These are phyloP conservation scores for Rhodomyrtus psidioides DNA, from an alignment of 441 rosid genomes.

Conservation along the genomic window DNA sequence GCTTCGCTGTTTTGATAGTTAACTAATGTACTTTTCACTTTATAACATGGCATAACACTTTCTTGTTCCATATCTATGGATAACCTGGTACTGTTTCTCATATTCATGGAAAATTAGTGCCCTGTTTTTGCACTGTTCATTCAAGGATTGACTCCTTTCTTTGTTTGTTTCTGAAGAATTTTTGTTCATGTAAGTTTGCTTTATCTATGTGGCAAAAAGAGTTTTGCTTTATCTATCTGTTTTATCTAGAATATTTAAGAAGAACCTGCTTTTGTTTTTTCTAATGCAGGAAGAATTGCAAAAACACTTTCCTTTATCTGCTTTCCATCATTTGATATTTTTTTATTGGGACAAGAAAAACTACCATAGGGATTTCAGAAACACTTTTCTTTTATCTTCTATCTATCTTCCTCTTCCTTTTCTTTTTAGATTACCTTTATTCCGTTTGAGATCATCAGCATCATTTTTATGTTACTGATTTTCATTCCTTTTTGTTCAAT, in stretches of 20 bases:
- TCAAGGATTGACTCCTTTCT: background rate
- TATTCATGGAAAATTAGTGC: background rate
- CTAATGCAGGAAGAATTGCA: background rate
- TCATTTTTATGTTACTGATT: background rate
- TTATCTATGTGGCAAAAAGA: background rate
- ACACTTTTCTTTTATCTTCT: background rate
- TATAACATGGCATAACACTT: background rate
- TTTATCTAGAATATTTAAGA: background rate
- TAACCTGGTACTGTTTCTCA: background rate
- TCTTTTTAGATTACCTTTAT: background rate
- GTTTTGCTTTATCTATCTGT: background rate
- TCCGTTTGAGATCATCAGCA: background rate
- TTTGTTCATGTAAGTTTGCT: background rate
- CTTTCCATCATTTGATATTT: no score
- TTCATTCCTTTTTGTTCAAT: background rate
- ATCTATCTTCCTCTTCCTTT: background rate
- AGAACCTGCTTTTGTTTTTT: background rate
- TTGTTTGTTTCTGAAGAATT: background rate
- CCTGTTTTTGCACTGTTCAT: background rate
- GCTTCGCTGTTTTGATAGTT: constrained; percentile 4
- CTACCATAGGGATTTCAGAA: background rate
- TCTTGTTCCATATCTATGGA: background rate
- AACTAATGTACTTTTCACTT: background rate
- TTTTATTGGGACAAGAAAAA: no score
- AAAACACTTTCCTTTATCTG: background rate